Percentiles rank a stretch among this genome's conserved stretches.
Evolutionary conservation across 2,329 filamentous ascomycete genomes (phyloP).

Genomic region (Ophiosphaerella herpotricha): DNA sequence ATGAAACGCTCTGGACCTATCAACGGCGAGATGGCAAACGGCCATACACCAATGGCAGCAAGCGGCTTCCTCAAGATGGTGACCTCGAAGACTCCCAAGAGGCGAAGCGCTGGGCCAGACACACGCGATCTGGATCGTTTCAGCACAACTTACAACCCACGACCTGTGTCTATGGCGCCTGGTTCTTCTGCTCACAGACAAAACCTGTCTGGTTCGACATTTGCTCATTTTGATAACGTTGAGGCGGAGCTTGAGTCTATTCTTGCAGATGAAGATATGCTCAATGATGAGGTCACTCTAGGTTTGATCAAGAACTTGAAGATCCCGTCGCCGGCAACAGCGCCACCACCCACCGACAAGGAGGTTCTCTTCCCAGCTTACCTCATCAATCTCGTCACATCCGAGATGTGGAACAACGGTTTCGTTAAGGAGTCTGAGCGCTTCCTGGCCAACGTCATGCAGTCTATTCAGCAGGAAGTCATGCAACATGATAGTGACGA

Average conservation of each 20-base stretch:
- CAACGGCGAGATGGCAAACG: constrained; percentile 71
- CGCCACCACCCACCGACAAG: constrained; percentile 92
- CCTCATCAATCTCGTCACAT: constrained; percentile 97
- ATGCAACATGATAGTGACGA: constrained; percentile 99
- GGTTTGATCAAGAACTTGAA: constrained; percentile 95
- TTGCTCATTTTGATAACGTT: constrained; percentile 84
- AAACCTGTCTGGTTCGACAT: constrained; percentile 74
- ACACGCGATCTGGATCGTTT: constrained; percentile 85
- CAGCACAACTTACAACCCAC: constrained; percentile 89
- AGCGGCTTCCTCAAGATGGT: constrained; percentile 95
- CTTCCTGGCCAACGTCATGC: constrained; percentile 99
- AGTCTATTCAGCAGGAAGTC: constrained; percentile 98
- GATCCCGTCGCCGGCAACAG: constrained; percentile 86
- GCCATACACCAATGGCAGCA: constrained; percentile 55
- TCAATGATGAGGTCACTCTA: constrained; percentile 97
- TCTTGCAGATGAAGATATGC: constrained; percentile 89
- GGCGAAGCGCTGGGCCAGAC: constrained; percentile 87
- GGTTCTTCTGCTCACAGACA: constrained; percentile 67
- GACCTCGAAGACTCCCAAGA: constrained; percentile 94
- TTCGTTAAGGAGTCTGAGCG: constrained; percentile 99
- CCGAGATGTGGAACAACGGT: constrained; percentile 99
- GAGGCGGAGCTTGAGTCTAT: constrained; percentile 94
- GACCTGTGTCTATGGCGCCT: constrained; percentile 95
- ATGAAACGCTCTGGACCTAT: constrained; percentile 78
- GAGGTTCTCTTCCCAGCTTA: constrained; percentile 98